Base-by-base conservation (phyloP, 441 rosid species). In the Biscutella auriculata region DNA sequence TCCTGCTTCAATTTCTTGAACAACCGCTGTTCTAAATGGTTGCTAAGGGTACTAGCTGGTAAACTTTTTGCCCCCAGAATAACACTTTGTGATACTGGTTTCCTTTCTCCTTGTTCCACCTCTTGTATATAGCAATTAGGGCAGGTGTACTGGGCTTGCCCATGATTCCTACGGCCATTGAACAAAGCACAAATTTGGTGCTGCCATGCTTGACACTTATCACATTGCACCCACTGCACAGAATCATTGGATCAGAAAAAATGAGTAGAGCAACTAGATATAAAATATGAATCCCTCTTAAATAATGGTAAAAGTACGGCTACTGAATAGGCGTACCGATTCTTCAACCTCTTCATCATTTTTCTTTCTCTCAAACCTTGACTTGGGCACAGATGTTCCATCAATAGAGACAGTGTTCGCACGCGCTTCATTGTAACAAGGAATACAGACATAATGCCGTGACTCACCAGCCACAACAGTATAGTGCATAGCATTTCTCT, bases 191-290 rank as follows among this genome's bases (percentile, higher is more conserved):
- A 95, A 50, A 95, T 95, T 69, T 95, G 99, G 76, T 95, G 99
- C 74, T 95, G 99, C 99, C 99, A 95, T 34, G 88, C 90, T 72
- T 95, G 95, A 74, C 99, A 95, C 63, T 95, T 90, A 82, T 95
- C 99, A 82, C 99, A 95, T 64, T 95, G 99, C 71, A 95, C 99
- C 99, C 99, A 95, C 99, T 95, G 87, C 77, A 73, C n/a, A n/a
- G n/a, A n/a, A n/a, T n/a, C n/a, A n/a, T n/a, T n/a, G n/a, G n/a
- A n/a, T n/a, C n/a, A n/a, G 16, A 47, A 76, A 44, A 23, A 50
- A 54, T 39, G 29, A 19, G 60, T 50, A 25, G 51, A 19, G 57
- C 48, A 37, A 50, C 45, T 40, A n/a, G n/a, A n/a, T n/a, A n/a
- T n/a, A n/a, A n/a, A n/a, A n/a, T n/a, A n/a, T n/a, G n/a, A n/a